Base-by-base conservation (phyloP, 768 basidiomycete species). In the Phanerodontia chrysosporium region DNA sequence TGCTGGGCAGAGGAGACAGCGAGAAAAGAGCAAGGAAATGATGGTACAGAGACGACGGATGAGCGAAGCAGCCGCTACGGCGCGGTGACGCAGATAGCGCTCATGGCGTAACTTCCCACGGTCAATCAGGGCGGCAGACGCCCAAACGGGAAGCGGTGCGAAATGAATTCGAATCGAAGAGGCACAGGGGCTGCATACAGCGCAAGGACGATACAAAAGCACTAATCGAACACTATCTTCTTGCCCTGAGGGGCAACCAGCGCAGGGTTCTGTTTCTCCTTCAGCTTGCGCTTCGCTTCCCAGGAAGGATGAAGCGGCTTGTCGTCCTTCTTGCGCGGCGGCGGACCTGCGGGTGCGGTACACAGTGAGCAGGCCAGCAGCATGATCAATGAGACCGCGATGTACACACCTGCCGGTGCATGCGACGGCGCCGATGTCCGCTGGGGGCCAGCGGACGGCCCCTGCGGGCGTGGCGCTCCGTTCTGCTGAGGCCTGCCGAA, bases 231-330 rank as follows among this genome's bases (percentile, higher is more conserved):
- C 55, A 82, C 83, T 58, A 97, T 96, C 77, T 97, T 97, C 70
- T 86, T 95, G 25, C 93, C 91, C 72, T 87, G 85, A 48, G 86
- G 78, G 45, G 85, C 82, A 10, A 85, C 72, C 36, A 89, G 86
- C 7, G 76, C 76, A n/a, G 75, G 77, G 63, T 78, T 81, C 63
- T 83, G 77, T 73, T 82, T 85, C 75, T 88, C 84, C 73, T 89
- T 92, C 59, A 87, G 71, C 70, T 84, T 86, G 72, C 80, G 81
- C 75, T 95, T 98, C 6, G 97, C 97, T 72, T 92, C 92, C 96
- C 97, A 99, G 14, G 93, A 96, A 1, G 97, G 96, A 73, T 99
- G 97, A 57, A 97, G 63, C 29, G 83, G 78, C 69, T 69, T 78
- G 21, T 73, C 73, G 39, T 71, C 57, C 30, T 45, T 35, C 21